Conservation (phyloP, 768 basidiomycete genomes). For the Termitomyces sp. region DNA sequence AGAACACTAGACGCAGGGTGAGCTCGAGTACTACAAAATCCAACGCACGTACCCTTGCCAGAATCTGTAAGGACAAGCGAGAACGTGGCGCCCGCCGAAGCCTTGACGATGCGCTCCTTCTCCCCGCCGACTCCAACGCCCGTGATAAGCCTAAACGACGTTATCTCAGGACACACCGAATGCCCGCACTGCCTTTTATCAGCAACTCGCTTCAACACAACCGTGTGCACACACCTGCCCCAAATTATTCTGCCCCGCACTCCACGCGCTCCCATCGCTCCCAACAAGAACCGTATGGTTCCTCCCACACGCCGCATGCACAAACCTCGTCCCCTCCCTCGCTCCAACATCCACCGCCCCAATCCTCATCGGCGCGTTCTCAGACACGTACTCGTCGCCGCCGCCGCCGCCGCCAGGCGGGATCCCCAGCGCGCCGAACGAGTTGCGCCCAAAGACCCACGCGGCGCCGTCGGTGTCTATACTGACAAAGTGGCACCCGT, state of each 20-base stretch:
- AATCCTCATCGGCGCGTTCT: constrained; percentile 69
- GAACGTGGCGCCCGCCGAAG: constrained; percentile 81
- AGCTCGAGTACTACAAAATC: background rate
- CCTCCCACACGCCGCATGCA: constrained; percentile 81
- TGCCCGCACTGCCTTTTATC: constrained; percentile 62
- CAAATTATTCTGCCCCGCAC: constrained; percentile 74
- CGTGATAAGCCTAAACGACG: constrained; percentile 61
- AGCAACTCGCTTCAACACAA: no score
- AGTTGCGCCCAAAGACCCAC: constrained; percentile 89
- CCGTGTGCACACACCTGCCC: constrained; percentile 85
- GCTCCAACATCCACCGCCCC: constrained; percentile 64
- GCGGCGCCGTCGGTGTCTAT: constrained; percentile 77
- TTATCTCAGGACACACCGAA: constrained; percentile 58
- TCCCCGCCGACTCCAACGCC: constrained; percentile 58
- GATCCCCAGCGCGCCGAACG: constrained; percentile 51
- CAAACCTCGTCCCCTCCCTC: constrained; percentile 55
- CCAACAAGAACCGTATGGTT: constrained; percentile 83
- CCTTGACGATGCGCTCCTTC: constrained; percentile 67
- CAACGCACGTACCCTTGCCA: constrained; percentile 62
- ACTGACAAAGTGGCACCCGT: constrained; percentile 72
- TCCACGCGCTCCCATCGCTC: constrained; percentile 81
- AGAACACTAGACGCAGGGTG: constrained; percentile 57
- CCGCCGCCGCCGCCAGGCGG: constrained; percentile 46
- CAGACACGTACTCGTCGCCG: constrained; percentile 62
- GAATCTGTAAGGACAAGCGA: constrained; percentile 77